phyloP scores from a whole-genome alignment of 78 protist species.

The Tieghemostelium lacteum region DNA sequence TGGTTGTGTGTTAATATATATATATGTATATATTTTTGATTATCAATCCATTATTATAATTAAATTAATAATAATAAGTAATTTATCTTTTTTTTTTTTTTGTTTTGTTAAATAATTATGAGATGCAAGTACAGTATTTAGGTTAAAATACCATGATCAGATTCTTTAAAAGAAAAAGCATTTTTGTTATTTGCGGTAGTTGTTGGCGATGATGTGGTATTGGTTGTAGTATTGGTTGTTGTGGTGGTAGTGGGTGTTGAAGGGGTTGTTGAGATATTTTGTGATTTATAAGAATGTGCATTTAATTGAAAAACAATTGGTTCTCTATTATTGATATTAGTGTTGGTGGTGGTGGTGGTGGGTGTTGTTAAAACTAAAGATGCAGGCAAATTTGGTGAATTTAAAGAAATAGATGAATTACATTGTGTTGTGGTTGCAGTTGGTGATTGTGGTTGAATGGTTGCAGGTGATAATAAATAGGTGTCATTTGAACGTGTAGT shows the following conservation, averaged over 20 bases:
- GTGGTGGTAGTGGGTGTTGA: not conserved
- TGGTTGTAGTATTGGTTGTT: too few species aligned
- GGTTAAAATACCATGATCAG: too few species aligned
- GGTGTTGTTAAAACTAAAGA: not conserved
- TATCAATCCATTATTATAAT: too few species aligned
- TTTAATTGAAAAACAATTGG: slow-evolving; percentile 6
- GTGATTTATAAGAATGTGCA: not conserved
- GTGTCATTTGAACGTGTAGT: not conserved
- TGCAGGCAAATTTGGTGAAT: not conserved
- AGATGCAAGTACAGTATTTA: too few species aligned
- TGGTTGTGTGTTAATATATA: too few species aligned
- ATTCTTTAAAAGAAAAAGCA: too few species aligned
- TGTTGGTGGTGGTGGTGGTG: not conserved
- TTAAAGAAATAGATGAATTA: not conserved
- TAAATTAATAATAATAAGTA: too few species aligned
- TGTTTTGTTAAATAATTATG: too few species aligned
- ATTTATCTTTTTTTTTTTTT: too few species aligned
- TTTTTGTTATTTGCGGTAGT: too few species aligned
- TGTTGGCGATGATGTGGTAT: too few species aligned
- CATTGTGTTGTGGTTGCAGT: not conserved
- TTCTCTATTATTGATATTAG: not conserved
- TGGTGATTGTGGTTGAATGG: not conserved
- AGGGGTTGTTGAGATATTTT: not conserved
- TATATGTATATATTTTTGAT: too few species aligned
- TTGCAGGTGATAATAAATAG: not conserved